phyloP scores from a whole-genome alignment of 768 basidiomycete genomes.

The Amanita pallidorosea region DNA sequence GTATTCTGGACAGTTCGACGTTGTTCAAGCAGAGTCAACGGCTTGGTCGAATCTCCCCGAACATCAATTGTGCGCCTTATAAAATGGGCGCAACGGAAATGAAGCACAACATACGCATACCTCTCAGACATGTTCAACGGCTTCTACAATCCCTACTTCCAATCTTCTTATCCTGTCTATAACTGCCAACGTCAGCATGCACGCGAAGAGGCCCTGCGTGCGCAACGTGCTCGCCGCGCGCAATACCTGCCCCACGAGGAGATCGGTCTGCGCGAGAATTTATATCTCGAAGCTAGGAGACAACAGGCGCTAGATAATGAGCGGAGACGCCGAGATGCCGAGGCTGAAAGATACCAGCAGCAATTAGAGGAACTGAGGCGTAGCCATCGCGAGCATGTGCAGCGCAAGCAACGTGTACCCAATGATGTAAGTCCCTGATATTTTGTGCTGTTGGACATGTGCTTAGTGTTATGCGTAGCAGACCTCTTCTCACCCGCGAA shows the following conservation, averaged over 20 bases:
- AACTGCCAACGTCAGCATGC: constrained; percentile 10
- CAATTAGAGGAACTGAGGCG: constrained; percentile 11
- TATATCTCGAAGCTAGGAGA: constrained; percentile 21
- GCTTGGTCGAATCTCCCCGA: not conserved
- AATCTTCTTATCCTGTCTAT: constrained; percentile 15
- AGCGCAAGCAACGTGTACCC: not conserved
- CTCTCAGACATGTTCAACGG: constrained; percentile 3
- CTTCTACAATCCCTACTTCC: constrained; percentile 17
- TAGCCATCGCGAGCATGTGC: not conserved
- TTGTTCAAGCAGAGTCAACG: not conserved
- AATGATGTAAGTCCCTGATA: not conserved
- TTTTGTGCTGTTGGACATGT: not conserved
- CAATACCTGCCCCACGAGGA: constrained; percentile 31
- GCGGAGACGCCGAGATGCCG: constrained; percentile 13
- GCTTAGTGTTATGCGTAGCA: constrained; percentile 8
- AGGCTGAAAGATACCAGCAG: constrained; percentile 5
- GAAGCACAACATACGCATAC: not conserved
- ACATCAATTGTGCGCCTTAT: not conserved
- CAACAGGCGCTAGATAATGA: constrained; percentile 18
- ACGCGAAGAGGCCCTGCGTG: constrained; percentile 19
- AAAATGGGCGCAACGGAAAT: not conserved
- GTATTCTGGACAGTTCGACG: not conserved
- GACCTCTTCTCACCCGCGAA: not conserved
- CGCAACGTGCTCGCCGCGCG: constrained; percentile 23
- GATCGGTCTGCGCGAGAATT: constrained; percentile 19